Base-by-base conservation (phyloP, 371 early-diverging fungal species). In the Capniomyces stellatus region DNA sequence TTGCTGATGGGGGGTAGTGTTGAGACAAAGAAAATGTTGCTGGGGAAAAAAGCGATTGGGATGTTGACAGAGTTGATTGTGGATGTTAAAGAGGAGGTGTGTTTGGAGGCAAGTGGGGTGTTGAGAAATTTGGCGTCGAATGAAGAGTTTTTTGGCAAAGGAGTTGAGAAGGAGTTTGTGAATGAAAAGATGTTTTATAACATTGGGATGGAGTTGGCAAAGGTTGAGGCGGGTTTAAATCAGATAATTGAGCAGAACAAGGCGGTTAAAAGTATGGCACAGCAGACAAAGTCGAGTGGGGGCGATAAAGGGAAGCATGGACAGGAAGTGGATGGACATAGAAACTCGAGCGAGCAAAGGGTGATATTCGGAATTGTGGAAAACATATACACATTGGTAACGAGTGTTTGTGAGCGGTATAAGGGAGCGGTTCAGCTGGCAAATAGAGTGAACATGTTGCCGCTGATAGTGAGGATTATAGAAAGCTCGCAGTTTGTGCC, bases 101-200 rank as follows among this genome's bases (percentile, higher is more conserved):
- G 82, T 6, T 76, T 82, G 42, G 89, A 90, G 58, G 72, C 76
- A 15, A 57, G 82, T 3, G 91, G 92, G 29, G 83, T 89, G 1
- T 63, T 87, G 29, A 69, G 79, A 43, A 71, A 66, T 48, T 55
- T 76, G 39, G 62, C 59, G 18, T 54, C 61, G 8, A 46, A 60
- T 53, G 70, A 73, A 52, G 75, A 83, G 27, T 67, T 77, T 35
- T 43, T 44, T 0, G 62, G 21, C 18, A 41, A 41, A 18, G 41
- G 41, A 21, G 3, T 8, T 15, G 43, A 3, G 21, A 41, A 27
- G 10, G 30, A 28, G 29, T 46, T 15, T 18, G 43, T 15, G 39
- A 23, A 4, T 41, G 46, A 28, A 21, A 13, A 27, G 35, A 41
- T 25, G 54, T 15, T 30, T 18, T 10, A 28, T 46, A 25, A 54